Percentiles rank a stretch among this genome's conserved stretches.
phyloP scores from a whole-genome alignment of 306 rosid genomes.

The Prunus fruticosa region DNA sequence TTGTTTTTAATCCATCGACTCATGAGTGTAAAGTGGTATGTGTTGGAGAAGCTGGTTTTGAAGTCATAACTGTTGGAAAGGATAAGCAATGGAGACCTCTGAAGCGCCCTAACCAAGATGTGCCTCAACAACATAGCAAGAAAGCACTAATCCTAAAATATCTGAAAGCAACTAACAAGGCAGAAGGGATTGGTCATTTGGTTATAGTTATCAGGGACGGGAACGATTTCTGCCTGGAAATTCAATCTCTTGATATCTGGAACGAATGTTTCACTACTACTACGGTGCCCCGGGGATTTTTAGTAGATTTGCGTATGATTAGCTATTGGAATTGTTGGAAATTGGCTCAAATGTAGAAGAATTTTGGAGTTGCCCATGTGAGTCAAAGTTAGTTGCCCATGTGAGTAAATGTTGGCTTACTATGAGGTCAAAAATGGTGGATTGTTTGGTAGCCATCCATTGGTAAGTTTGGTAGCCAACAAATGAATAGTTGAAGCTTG shows the following conservation, averaged over 20 bases:
- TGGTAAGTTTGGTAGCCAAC: too few species aligned
- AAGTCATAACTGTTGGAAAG: background rate
- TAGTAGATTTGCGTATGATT: background rate
- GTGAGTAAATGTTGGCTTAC: too few species aligned
- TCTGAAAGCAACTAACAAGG: background rate
- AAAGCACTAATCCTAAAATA: background rate
- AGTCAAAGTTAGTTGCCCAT: too few species aligned
- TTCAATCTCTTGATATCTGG: background rate
- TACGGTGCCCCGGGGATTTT: background rate
- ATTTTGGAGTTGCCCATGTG: too few species aligned
- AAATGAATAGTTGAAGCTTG: too few species aligned
- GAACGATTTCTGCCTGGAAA: background rate
- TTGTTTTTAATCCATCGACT: background rate
- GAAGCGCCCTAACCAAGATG: background rate
- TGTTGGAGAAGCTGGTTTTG: background rate
- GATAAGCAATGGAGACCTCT: background rate
- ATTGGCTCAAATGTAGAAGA: too few species aligned
- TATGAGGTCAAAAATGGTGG: too few species aligned
- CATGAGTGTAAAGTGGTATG: slow-evolving; percentile 2
- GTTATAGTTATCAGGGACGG: background rate
- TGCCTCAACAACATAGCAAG: background rate
- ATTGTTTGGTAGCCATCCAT: too few species aligned
- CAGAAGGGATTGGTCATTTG: background rate
- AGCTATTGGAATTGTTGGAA: background rate
- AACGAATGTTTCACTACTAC: background rate